phyloP scores from a whole-genome alignment of 2,329 filamentous ascomycete species.

The Hypomyces rosellus region DNA sequence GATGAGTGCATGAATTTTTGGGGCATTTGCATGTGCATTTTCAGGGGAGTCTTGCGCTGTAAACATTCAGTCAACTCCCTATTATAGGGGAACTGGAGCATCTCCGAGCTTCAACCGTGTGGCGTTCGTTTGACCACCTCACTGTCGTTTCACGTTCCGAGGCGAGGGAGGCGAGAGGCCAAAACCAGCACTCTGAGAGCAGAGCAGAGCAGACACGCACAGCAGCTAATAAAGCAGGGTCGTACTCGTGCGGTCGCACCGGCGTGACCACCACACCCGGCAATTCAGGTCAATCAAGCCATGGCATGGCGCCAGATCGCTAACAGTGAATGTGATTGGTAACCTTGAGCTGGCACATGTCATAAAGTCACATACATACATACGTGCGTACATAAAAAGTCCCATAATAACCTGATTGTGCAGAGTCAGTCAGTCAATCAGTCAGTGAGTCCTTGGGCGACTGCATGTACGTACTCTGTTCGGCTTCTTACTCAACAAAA shows the following conservation, averaged over 20 bases:
- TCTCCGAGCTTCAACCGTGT: slow-evolving; percentile 9
- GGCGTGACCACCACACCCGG: not conserved
- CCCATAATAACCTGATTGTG: too few species aligned
- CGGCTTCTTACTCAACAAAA: too few species aligned
- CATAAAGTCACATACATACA: not conserved
- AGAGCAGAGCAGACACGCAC: too few species aligned
- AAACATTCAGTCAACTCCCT: not conserved
- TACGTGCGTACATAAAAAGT: not conserved
- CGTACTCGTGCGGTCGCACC: not conserved
- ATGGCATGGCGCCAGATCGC: not conserved
- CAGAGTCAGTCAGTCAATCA: too few species aligned
- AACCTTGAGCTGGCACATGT: not conserved
- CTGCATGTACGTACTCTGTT: too few species aligned
- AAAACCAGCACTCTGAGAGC: too few species aligned
- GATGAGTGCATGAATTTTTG: not conserved
- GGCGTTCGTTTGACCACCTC: too few species aligned
- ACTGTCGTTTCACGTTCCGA: too few species aligned
- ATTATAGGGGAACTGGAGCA: not conserved
- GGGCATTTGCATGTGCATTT: not conserved
- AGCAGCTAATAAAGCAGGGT: too few species aligned
- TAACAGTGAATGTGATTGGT: too few species aligned
- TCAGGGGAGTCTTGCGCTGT: not conserved
- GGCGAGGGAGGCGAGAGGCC: too few species aligned
- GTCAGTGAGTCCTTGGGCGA: too few species aligned
- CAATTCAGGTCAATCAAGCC: not conserved